These are phyloP conservation scores for Aegilops sharonensis DNA, from an alignment of 176 grass and related monocot genomes.

Conservation along the genomic window DNA sequence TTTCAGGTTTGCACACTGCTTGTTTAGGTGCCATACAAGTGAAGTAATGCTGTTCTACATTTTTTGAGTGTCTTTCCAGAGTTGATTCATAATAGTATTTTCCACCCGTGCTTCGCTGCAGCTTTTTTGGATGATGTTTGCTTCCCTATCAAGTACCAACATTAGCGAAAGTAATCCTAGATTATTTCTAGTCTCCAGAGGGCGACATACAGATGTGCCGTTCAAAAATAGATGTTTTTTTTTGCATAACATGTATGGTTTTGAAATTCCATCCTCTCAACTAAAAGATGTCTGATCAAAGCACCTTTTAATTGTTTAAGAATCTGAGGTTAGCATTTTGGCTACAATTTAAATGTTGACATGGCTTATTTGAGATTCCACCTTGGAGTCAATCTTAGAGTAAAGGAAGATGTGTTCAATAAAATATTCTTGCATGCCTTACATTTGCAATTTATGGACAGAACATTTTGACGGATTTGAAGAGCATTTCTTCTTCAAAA, in stretches of 20 bases:
- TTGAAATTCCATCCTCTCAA: neutral
- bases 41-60: neutral
- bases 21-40: constrained; percentile 15
- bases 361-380: neutral
- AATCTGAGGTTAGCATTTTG: neutral
- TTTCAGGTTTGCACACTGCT: constrained; percentile 57
- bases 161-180: neutral
- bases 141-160: neutral
- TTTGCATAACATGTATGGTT: neutral
- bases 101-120: neutral
- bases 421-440: neutral
- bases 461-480: constrained; percentile 87
- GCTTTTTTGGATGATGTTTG: neutral
- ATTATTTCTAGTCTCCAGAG: neutral
- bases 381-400: neutral
- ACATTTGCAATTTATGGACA: constrained; percentile 30
- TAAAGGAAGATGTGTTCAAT: neutral
- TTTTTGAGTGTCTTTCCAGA: neutral
- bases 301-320: neutral
- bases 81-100: constrained; percentile 8
- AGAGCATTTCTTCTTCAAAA: constrained; percentile 77
- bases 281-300: neutral
- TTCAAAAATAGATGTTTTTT: neutral
- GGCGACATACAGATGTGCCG: neutral
- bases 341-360: neutral